These are phyloP conservation scores for Puccinia coronata DNA, from an alignment of 1,284 basidiomycete species.

Conservation along the genomic window DNA sequence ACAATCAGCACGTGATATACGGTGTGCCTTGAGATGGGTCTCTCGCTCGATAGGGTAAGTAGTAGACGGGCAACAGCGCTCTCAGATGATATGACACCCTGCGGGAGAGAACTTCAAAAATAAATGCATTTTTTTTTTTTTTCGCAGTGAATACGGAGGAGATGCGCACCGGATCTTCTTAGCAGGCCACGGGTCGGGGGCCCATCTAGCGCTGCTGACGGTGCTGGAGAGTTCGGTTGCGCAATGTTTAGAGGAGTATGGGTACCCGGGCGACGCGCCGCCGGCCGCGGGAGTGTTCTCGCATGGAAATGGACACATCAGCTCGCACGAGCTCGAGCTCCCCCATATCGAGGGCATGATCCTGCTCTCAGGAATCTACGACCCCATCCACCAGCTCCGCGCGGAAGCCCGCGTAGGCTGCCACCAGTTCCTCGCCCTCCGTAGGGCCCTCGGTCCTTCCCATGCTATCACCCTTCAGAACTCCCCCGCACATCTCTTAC, in stretches of 20 bases:
- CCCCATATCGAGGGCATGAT: slow-evolving; percentile 53
- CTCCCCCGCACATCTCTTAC: slow-evolving; percentile 57
- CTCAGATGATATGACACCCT: too few species aligned
- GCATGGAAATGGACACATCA: too few species aligned
- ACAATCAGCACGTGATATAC: slow-evolving; percentile 57
- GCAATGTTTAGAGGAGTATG: not conserved
- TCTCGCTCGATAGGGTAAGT: slow-evolving; percentile 53
- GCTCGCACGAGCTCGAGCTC: too few species aligned
- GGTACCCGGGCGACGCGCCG: not conserved
- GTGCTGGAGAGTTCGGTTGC: slow-evolving; percentile 59
- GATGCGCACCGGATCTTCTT: slow-evolving; percentile 57
- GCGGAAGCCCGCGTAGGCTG: slow-evolving; percentile 48
- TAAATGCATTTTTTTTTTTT: too few species aligned
- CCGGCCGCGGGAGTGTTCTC: too few species aligned
- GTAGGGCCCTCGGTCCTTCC: slow-evolving; percentile 23
- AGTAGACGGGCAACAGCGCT: too few species aligned
- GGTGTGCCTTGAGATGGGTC: slow-evolving; percentile 59
- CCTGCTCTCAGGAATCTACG: slow-evolving; percentile 52
- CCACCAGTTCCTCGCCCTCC: not conserved
- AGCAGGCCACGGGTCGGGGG: slow-evolving; percentile 58
- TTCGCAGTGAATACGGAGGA: slow-evolving; percentile 56
- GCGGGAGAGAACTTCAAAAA: too few species aligned
- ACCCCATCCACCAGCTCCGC: slow-evolving; percentile 52
- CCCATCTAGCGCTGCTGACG: slow-evolving; percentile 58
- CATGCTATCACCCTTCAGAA: slow-evolving; percentile 51